A percentile compares a stretch with the other conserved stretches of the same genome.
phyloP scores from a whole-genome alignment of 2,329 filamentous ascomycete genomes.

The Penicillium crustosum region DNA sequence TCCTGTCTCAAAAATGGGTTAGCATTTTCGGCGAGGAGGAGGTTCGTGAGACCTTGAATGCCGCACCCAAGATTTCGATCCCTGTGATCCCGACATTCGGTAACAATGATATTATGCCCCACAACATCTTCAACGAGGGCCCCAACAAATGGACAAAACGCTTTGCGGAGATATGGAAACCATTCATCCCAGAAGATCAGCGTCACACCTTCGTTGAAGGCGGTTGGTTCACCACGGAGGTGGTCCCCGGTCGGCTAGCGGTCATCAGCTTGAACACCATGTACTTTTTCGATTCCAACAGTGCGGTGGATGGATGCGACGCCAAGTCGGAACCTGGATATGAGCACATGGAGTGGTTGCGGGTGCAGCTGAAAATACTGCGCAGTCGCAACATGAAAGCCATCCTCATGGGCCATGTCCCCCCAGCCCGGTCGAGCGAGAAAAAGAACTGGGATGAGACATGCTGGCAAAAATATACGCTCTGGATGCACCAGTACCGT shows the following conservation, averaged over 20 bases:
- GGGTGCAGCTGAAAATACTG: conserved; percentile 80
- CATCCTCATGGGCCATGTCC: conserved; percentile 91
- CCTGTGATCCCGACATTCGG: conserved; percentile 89
- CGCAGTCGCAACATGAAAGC: conserved; percentile 86
- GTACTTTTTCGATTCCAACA: conserved; percentile 93
- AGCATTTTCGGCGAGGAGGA: conserved; percentile 64
- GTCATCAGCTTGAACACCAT: conserved; percentile 95
- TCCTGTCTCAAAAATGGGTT: conserved; percentile 72
- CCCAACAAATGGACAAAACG: conserved; percentile 82
- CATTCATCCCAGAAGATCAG: conserved; percentile 89
- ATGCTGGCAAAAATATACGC: conserved; percentile 95
- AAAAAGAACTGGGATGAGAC: conserved; percentile 94
- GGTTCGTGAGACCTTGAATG: conserved; percentile 45
- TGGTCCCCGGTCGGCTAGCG: conserved; percentile 78
- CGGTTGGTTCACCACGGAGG: conserved; percentile 93
- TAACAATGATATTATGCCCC: conserved; percentile 96
- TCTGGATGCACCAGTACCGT: conserved; percentile 87
- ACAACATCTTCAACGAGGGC: conserved; percentile 85
- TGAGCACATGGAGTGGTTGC: conserved; percentile 94
- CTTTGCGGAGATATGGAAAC: conserved; percentile 76
- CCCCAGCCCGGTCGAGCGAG: conserved; percentile 78
- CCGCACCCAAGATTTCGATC: conserved; percentile 61
- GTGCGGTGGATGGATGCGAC: conserved; percentile 87
- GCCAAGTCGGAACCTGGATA: conserved; percentile 79
- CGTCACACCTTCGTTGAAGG: conserved; percentile 87